Evolutionary conservation across 2,329 filamentous ascomycete genomes (phyloP).

Genomic region (Neonectria sp.): DNA sequence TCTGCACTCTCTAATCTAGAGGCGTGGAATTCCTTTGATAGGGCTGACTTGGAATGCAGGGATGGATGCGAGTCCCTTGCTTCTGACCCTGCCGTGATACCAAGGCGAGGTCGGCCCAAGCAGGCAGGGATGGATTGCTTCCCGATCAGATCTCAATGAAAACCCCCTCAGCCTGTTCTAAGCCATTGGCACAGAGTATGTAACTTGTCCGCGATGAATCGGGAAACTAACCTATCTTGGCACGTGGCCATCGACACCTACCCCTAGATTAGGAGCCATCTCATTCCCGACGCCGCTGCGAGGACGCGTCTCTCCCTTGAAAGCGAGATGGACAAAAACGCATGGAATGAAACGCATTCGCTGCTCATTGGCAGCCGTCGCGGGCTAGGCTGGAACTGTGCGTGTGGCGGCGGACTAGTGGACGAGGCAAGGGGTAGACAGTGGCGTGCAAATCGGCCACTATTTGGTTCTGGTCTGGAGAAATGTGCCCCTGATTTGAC

Average conservation of each 20-base stretch:
- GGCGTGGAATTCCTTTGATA: slow-evolving; percentile 1
- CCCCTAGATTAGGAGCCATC: not conserved
- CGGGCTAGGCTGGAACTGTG: not conserved
- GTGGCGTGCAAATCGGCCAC: not conserved
- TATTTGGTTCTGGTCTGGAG: not conserved
- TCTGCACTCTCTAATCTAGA: not conserved
- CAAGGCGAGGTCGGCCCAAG: not conserved
- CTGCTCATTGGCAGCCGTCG: not conserved
- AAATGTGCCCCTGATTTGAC: not conserved
- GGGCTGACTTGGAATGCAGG: slow-evolving; percentile 1
- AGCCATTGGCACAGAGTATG: too few relatives aligned
- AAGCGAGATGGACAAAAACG: not conserved
- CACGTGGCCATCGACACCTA: too few relatives aligned
- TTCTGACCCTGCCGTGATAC: not conserved
- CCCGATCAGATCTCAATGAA: too few relatives aligned
- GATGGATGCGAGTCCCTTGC: not conserved
- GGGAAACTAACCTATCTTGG: too few relatives aligned
- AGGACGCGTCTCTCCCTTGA: not conserved
- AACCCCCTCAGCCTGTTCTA: too few relatives aligned
- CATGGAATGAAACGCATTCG: not conserved
- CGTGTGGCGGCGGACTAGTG: not conserved
- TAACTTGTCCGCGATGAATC: too few relatives aligned
- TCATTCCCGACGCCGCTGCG: not conserved
- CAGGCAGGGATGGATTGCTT: not conserved
- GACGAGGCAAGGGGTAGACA: not conserved